Conservation (phyloP, 768 basidiomycete genomes). For the Psilocybe sp. region DNA sequence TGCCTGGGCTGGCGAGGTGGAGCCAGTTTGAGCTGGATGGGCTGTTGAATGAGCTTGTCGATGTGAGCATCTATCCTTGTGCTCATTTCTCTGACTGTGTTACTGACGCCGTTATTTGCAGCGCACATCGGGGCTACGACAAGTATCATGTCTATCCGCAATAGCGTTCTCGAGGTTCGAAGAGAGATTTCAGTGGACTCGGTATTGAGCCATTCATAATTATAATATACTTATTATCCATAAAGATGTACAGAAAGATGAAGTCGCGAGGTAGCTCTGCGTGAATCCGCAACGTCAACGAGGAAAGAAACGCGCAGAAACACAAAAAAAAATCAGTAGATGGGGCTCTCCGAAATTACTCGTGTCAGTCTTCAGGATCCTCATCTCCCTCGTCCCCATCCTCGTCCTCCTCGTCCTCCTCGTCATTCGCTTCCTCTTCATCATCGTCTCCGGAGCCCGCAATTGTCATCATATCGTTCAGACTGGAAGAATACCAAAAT, state of each 20-base stretch:
- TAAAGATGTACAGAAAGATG: too few species aligned
- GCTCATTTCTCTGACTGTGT: not conserved
- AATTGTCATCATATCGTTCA: conserved; percentile 73
- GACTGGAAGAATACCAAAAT: conserved; percentile 30
- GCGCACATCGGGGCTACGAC: conserved; percentile 60
- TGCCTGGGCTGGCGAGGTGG: conserved; percentile 82
- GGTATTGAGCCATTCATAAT: too few species aligned
- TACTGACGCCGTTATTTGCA: conserved; percentile 21
- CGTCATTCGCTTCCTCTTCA: conserved; percentile 16
- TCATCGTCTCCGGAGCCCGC: conserved; percentile 27
- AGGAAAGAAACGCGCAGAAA: too few species aligned
- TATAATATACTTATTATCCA: too few species aligned
- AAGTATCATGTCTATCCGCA: conserved; percentile 61
- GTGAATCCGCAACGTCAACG: too few species aligned
- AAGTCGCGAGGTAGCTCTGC: too few species aligned
- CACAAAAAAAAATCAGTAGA: too few species aligned
- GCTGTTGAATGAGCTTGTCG: conserved; percentile 77
- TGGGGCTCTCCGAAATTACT: too few species aligned
- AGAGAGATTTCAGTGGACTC: conserved; percentile 6
- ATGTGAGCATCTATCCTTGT: conserved; percentile 50
- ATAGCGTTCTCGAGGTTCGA: conserved; percentile 10
- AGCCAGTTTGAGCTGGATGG: conserved; percentile 64
- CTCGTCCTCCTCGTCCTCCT: conserved; percentile 10
- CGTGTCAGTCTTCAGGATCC: too few species aligned
- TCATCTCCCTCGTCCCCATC: not conserved